These are phyloP conservation scores for Macadamia integrifolia DNA, from an alignment of 164 flowering plant genomes.

Conservation along the genomic window DNA sequence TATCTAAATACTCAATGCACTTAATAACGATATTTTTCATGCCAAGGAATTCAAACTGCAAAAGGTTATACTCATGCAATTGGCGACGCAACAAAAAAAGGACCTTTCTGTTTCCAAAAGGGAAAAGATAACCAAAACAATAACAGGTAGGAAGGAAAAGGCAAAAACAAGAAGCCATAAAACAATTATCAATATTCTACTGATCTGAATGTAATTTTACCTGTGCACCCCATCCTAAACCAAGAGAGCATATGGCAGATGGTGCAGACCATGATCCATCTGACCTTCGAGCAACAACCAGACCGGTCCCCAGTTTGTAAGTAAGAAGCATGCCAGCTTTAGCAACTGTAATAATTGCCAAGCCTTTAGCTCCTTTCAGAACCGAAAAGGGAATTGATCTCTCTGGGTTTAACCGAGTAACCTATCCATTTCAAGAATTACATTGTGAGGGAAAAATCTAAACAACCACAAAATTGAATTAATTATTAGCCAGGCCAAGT, in stretches of 20 bases:
- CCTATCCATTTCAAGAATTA: constrained; percentile 40
- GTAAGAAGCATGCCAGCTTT: constrained; percentile 87
- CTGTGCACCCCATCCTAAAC: constrained; percentile 98
- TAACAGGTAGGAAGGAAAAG: no score
- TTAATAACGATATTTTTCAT: no score
- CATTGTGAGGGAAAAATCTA: not conserved
- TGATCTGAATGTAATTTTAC: constrained; percentile 24
- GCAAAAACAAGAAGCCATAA: no score
- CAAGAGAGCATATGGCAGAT: constrained; percentile 85
- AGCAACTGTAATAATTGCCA: constrained; percentile 79
- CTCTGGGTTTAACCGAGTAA: constrained; percentile 61
- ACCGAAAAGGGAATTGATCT: constrained; percentile 73
- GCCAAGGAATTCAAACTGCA: no score
- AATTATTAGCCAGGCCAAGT: not conserved
- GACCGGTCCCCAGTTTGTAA: constrained; percentile 88
- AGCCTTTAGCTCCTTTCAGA: constrained; percentile 77
- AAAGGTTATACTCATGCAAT: no score
- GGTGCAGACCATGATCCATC: constrained; percentile 99
- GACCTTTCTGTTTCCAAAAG: no score
- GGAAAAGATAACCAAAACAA: no score
- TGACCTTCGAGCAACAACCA: constrained; percentile 79
- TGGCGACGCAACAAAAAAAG: no score
- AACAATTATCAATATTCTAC: no score
- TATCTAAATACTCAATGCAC: no score
- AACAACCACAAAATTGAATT: not conserved